phyloP scores from a whole-genome alignment of 2,329 filamentous ascomycete species.

The Pseudogymnoascus sp. region DNA sequence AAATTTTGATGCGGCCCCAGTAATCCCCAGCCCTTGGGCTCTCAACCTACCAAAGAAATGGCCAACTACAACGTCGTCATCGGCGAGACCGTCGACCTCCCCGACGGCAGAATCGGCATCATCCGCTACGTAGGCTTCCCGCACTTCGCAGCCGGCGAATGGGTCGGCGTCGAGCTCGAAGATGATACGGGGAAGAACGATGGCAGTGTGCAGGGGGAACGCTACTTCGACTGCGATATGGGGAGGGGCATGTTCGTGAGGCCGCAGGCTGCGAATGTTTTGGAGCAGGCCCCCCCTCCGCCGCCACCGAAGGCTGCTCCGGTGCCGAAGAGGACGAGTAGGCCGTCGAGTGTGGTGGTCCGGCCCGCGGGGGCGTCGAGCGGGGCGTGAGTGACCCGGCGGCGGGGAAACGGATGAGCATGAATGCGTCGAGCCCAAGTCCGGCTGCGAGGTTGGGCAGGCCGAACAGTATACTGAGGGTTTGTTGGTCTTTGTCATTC shows the following conservation, averaged over 20 bases:
- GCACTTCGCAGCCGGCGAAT: conserved; percentile 73
- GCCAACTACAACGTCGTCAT: neutral
- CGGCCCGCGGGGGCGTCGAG: too few relatives aligned
- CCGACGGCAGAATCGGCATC: conserved; percentile 66
- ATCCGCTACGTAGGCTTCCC: conserved; percentile 79
- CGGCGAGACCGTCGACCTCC: conserved; percentile 52
- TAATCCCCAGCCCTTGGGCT: neutral
- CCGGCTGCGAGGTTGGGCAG: conserved; percentile 52
- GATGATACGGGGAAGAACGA: conserved; percentile 86
- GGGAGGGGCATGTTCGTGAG: conserved; percentile 79
- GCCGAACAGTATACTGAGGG: conserved; percentile 50
- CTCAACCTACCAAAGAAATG: conserved; percentile 3
- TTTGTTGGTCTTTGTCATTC: conserved; percentile 31
- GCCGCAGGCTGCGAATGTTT: conserved; percentile 58
- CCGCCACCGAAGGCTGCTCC: conserved; percentile 29
- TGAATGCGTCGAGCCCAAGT: conserved; percentile 67
- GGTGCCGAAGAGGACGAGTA: conserved; percentile 28
- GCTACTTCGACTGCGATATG: conserved; percentile 82
- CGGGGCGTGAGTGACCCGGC: conserved; percentile 47
- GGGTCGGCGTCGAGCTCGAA: conserved; percentile 85
- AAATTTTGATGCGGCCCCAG: neutral
- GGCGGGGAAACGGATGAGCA: conserved; percentile 57
- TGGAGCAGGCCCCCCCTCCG: conserved; percentile 43
- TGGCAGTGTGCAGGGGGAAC: conserved; percentile 77
- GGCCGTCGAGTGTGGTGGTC: conserved; percentile 42